Evolutionary conservation across 73 alveolate species (phyloP), one percentile per base, ranked within the genome.

Genomic region (Stentor roeselii): DNA sequence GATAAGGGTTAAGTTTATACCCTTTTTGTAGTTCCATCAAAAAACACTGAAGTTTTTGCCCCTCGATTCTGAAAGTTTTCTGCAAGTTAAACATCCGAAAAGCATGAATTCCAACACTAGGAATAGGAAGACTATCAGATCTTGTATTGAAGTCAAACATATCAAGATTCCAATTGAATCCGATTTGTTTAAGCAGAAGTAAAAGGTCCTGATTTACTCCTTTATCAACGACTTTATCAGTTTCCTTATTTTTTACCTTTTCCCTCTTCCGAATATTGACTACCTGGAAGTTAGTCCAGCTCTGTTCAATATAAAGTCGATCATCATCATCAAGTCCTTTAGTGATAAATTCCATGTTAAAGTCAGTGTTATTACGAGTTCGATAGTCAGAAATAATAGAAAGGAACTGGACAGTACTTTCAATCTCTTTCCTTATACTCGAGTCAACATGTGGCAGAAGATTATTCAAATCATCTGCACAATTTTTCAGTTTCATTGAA

Each of bases 1-100:
- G 98, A 76, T 93, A 93, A 6, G 92, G 88, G 76, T 92, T 93
- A 61, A 85, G 85, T 42, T 75, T 76, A 78, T 93, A 93, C 34
- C 93, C 92, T 3, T 78, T 82, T 3, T 84, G 75, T 0, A 93
- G 67, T 50, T 21, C 30, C 67, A 50, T 11, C 6, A 50, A 50
- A 50, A 50, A 50, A 50, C 21, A 11, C 6, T 6, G 21, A 11
- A 21, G 30, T 11, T 11, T 50, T 50, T 50, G 6, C 21, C 21
- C 67, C 6, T 50, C 67, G 6, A 50, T 50, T 11, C 21, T 50
- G 21, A 50, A 50, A 50, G 67, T 21, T 50, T 50, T 21, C 6
- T 50, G 21, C 21, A 50, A 21, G 21, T 50, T 50, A 21, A 11
- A 50, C 21, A 50, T 11, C 30, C 21, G 6, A 6, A 50, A 11